phyloP scores from a whole-genome alignment of 2,329 filamentous ascomycete species.

The Sporothrix pseudoabietina region DNA sequence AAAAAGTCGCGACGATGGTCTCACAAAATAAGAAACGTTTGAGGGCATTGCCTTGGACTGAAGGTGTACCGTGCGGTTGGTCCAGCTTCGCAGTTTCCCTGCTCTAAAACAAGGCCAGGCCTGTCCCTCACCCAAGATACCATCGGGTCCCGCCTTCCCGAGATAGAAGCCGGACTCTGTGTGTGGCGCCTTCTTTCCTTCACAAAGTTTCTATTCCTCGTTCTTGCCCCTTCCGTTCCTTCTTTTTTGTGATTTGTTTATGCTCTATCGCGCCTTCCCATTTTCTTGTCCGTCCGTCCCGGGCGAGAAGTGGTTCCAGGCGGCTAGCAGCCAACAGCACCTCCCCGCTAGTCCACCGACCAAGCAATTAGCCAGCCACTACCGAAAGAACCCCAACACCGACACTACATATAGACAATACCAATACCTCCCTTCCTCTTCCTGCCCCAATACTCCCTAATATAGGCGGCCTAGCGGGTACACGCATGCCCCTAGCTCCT shows the following conservation, averaged over 20 bases:
- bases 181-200: not conserved
- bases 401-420: not conserved
- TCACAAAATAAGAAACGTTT: not conserved
- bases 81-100: not conserved
- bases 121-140: not conserved
- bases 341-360: not conserved
- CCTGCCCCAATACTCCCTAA: not conserved
- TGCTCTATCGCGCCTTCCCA: not conserved
- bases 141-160: slow-evolving; percentile 2
- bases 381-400: not conserved
- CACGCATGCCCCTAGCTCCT: slow-evolving; percentile 25
- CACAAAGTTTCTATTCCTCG: not conserved
- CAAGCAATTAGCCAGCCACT: not conserved
- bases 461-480: not conserved
- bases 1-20: slow-evolving; percentile 12
- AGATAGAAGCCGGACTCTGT: not conserved
- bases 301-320: not conserved
- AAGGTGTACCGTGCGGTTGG: not conserved
- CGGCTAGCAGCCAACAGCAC: not conserved
- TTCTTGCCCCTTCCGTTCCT: not conserved
- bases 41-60: not conserved
- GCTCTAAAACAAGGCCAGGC: not conserved
- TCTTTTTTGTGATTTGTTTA: slow-evolving; percentile 12
- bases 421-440: not conserved
- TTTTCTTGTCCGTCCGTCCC: not conserved